Base-by-base conservation (phyloP, 2,329 filamentous ascomycete species). In the Microcyclosporella mali region DNA sequence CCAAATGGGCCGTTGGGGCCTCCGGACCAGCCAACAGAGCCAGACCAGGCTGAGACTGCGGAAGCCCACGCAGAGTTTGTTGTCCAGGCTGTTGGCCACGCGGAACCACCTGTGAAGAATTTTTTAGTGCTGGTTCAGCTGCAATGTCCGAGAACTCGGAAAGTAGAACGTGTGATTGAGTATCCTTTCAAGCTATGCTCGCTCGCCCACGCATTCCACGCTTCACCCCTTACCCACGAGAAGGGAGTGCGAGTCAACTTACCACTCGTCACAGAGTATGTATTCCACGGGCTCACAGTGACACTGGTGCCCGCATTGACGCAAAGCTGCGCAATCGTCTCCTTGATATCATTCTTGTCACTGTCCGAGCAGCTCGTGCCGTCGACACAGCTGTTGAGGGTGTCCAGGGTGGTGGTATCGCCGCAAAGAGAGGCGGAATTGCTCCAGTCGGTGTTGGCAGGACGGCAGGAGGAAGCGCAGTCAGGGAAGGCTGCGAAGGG, bases 261-360 rank as follows among this genome's bases (percentile, higher is more conserved):
- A 43, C 53, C 52, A 37, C 50, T 53, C n/a, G 54, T 53, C n/a
- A 52, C 52, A 9, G 49, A 48, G 39, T 52, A 56, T 21, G 49
- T 55, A 7, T 51, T 52, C 41, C 56, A 51, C 2, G 53, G 55
- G 16, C 46, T 42, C 2, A 48, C 50, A 11, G 56, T 56, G 25
- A 56, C 40, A 19, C 51, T 54, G 7, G 43, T 37, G 18, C 57
- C 57, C 10, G 53, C 51, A 43, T 59, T 58, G 35, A 51, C 56
- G 46, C 56, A 59, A 12, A 53, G 44, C 45, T 57, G 54, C 8
- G 56, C 56, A 33, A 59, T 50, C 27, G 47, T 47, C 46, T 56
- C 46, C 46, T 57, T 55, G 33, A 51, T 49, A 31, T 45, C 37
- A 41, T 44, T 45, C 46, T 58, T 58, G 33, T 59, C 56, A 10